Conservation (phyloP, 225 moss, liverwort and hornwort species). For the Asterella californica region DNA sequence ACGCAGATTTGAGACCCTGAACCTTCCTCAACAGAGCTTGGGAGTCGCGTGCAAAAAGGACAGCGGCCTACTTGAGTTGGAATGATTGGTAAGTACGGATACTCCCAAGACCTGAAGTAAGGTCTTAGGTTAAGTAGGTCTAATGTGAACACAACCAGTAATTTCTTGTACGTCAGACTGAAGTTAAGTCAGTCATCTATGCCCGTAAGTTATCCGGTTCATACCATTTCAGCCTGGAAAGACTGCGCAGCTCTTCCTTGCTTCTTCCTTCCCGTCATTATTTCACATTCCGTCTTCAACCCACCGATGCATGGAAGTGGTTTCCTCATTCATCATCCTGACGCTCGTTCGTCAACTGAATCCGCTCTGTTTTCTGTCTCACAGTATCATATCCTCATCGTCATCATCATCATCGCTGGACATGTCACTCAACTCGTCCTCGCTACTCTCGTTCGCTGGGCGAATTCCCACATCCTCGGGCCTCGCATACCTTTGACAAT, state of each 20-base stretch:
- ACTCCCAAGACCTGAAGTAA: too few relatives aligned
- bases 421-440: conserved; percentile 76
- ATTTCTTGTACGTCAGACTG: not conserved
- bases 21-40: not conserved
- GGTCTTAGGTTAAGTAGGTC: too few relatives aligned
- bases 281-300: not conserved
- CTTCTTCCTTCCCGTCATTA: not conserved
- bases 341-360: too few relatives aligned
- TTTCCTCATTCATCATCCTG: too few relatives aligned
- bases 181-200: not conserved
- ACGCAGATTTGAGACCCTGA: not conserved
- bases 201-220: not conserved
- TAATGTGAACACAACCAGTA: not conserved
- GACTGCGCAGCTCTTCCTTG: not conserved
- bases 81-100: too few relatives aligned
- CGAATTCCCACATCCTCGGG: conserved; percentile 67
- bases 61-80: not conserved
- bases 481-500: conserved; percentile 85
- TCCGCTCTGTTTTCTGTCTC: not conserved
- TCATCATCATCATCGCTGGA: conserved; percentile 95
- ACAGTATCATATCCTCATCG: not conserved
- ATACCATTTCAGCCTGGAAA: not conserved
- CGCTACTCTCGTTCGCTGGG: conserved; percentile 67
- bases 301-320: too few relatives aligned
- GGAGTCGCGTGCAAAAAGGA: not conserved